Evolutionary conservation across 2,329 filamentous ascomycete genomes (phyloP).

Genomic region (Fusarium tupiense): DNA sequence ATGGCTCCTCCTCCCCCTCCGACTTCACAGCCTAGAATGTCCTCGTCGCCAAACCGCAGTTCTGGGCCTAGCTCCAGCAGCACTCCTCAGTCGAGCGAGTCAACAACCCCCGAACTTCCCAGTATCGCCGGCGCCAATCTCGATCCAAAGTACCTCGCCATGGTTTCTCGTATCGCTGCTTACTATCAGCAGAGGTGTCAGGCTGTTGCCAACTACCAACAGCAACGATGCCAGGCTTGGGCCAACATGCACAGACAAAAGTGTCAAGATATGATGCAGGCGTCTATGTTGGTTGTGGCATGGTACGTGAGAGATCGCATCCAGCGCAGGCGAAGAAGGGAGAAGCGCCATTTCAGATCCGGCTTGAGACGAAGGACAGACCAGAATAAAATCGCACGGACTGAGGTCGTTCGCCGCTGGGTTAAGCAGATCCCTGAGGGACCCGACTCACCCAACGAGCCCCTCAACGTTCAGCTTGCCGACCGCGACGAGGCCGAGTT

Average conservation of each 20-base stretch:
- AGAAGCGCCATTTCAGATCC: slow-evolving; percentile 54
- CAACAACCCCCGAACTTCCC: slow-evolving; percentile 37
- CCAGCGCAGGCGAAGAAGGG: slow-evolving; percentile 52
- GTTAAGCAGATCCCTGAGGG: slow-evolving; percentile 53
- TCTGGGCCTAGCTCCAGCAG: slow-evolving; percentile 24
- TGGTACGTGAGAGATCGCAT: slow-evolving; percentile 62
- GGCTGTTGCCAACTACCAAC: slow-evolving; percentile 58
- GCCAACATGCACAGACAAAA: slow-evolving; percentile 57
- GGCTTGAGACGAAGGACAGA: slow-evolving; percentile 50
- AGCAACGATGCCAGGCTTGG: slow-evolving; percentile 60
- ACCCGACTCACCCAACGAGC: slow-evolving; percentile 45
- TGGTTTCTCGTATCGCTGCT: slow-evolving; percentile 58
- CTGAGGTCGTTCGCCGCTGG: slow-evolving; percentile 56
- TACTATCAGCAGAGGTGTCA: slow-evolving; percentile 61
- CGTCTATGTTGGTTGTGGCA: slow-evolving; percentile 59
- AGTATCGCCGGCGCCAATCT: slow-evolving; percentile 42
- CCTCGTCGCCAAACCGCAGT: slow-evolving; percentile 34
- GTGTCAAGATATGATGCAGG: slow-evolving; percentile 60
- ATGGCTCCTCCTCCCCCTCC: slow-evolving; percentile 39
- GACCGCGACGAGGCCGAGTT: slow-evolving; percentile 55
- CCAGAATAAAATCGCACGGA: slow-evolving; percentile 50
- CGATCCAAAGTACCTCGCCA: slow-evolving; percentile 56
- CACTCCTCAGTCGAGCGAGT: slow-evolving; percentile 30
- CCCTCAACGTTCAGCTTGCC: slow-evolving; percentile 37
- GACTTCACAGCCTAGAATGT: slow-evolving; percentile 38